These are phyloP conservation scores for Groenewaldozyma tartarivorans DNA, from an alignment of 805 yeast genomes.

Conservation along the genomic window DNA sequence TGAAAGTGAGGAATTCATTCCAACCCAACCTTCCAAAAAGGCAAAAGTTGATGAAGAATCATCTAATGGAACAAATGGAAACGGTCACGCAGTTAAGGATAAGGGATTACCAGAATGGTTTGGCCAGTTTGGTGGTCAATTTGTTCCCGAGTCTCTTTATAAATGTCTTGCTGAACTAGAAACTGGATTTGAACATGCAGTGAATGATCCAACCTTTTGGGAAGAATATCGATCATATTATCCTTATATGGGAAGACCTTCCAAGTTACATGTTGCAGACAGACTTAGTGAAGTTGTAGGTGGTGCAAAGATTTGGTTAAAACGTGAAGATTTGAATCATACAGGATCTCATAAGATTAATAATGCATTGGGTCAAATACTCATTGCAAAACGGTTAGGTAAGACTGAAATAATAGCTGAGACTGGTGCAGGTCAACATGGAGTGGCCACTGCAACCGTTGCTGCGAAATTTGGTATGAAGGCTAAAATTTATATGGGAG, in stretches of 20 bases:
- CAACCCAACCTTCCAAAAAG: background rate
- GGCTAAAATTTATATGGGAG: slow-evolving; percentile 97
- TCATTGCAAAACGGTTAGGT: slow-evolving; percentile 36
- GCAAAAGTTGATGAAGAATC: slow-evolving; percentile 8
- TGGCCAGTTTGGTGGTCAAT: slow-evolving; percentile 97
- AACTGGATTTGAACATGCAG: slow-evolving; percentile 75
- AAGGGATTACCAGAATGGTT: slow-evolving; percentile 28
- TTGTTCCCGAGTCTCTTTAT: slow-evolving; percentile 93
- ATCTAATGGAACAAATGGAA: slow-evolving; percentile 55
- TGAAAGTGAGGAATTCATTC: background rate
- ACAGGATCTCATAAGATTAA: slow-evolving; percentile 41
- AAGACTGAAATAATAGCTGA: slow-evolving; percentile 38
- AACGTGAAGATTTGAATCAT: slow-evolving; percentile 76
- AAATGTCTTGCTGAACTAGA: slow-evolving; percentile 87
- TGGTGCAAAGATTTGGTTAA: slow-evolving; percentile 95
- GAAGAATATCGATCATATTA: slow-evolving; percentile 76
- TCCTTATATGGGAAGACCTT: slow-evolving; percentile 94
- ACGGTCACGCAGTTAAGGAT: too few relatives aligned
- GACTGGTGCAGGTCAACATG: slow-evolving; percentile 45
- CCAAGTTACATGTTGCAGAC: slow-evolving; percentile 83
- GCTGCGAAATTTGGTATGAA: slow-evolving; percentile 65
- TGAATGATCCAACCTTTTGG: slow-evolving; percentile 90
- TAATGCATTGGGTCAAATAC: slow-evolving; percentile 38
- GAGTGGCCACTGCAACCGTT: slow-evolving; percentile 43
- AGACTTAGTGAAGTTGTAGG: slow-evolving; percentile 84